A percentile compares a stretch with the other conserved stretches of the same genome.
Evolutionary conservation across 495 filamentous ascomycete species (phyloP).

Genomic region (Rhizodiscina lignyota): DNA sequence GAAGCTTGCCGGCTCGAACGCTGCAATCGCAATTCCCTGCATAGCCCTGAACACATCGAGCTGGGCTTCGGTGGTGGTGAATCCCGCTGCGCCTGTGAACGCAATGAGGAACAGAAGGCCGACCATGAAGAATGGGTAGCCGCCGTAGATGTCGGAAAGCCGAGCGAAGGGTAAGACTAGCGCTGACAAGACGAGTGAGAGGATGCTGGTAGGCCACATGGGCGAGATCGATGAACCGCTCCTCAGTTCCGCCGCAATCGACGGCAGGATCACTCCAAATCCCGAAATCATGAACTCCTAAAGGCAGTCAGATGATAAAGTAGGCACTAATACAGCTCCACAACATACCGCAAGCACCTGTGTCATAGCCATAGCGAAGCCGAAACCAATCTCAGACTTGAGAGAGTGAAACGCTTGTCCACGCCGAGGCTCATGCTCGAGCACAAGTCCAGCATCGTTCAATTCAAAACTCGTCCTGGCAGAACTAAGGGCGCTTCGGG

Average conservation of each 20-base stretch:
- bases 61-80: neutral
- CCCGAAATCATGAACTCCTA: neutral
- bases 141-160: neutral
- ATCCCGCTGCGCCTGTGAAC: neutral
- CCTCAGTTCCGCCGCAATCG: neutral
- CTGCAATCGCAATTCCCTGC: neutral
- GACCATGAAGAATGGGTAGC: neutral
- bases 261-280: neutral
- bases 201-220: neutral
- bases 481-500: too few relatives aligned
- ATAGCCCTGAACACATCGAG: neutral
- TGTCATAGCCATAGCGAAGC: neutral
- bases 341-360: neutral
- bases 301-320: neutral
- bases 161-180: neutral
- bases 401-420: too few relatives aligned
- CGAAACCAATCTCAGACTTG: neutral
- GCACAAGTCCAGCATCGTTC: too few relatives aligned
- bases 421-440: too few relatives aligned
- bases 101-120: neutral
- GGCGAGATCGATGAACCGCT: neutral
- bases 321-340: neutral
- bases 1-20: neutral
- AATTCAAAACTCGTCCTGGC: too few relatives aligned
- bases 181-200: neutral